Percentiles rank a stretch among this genome's conserved stretches.
phyloP scores from a whole-genome alignment of 495 filamentous ascomycete genomes.

The Neohortaea acidophila region DNA sequence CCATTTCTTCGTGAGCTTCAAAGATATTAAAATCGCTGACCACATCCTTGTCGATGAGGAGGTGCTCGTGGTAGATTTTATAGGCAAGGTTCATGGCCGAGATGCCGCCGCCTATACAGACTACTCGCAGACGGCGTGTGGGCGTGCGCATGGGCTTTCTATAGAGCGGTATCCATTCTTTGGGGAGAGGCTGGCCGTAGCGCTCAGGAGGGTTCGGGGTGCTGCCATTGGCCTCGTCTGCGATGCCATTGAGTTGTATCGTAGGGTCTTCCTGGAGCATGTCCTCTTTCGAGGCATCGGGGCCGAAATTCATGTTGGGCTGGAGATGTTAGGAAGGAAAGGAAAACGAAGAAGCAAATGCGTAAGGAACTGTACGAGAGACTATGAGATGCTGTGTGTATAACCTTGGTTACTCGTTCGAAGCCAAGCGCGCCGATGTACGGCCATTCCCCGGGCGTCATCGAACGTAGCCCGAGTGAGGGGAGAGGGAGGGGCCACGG shows the following conservation, averaged over 20 bases:
- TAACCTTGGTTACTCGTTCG: too few species aligned
- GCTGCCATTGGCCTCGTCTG: conserved; percentile 11
- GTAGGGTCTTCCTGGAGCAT: conserved; percentile 6
- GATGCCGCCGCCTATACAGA: conserved; percentile 23
- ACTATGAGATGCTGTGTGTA: background rate
- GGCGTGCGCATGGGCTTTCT: conserved; percentile 18
- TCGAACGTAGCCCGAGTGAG: too few species aligned
- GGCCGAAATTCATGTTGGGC: background rate
- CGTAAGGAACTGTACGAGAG: conserved; percentile 1
- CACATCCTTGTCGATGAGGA: conserved; percentile 6
- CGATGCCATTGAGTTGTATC: conserved; percentile 6
- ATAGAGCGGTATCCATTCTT: conserved; percentile 15
- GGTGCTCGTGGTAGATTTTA: conserved; percentile 23
- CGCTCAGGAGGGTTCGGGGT: conserved; percentile 7
- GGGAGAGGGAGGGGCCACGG: too few species aligned
- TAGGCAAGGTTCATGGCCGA: conserved; percentile 25
- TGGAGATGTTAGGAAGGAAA: too few species aligned
- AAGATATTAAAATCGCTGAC: conserved; percentile 25
- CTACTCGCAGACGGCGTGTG: conserved; percentile 20
- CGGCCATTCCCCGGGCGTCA: too few species aligned
- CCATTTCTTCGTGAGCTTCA: conserved; percentile 24
- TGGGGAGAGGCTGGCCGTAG: conserved; percentile 10
- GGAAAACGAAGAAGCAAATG: too few species aligned
- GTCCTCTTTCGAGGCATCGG: background rate
- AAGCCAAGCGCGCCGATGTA: too few species aligned